phyloP scores from a whole-genome alignment of 208 protist species.

The Leishmania braziliensis region DNA sequence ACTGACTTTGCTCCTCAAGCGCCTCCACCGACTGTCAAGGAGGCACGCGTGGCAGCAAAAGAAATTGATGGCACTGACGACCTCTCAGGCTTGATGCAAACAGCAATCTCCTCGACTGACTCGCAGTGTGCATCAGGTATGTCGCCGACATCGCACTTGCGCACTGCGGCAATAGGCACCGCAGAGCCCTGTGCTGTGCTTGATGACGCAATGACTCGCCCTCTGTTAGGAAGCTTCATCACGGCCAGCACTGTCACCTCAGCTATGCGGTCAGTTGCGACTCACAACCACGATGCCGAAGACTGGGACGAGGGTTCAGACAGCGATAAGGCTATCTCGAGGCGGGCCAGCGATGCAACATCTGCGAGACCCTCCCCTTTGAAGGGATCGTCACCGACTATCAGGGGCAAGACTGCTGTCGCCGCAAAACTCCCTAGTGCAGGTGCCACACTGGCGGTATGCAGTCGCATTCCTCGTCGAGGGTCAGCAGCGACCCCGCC shows the following conservation, averaged over 20 bases:
- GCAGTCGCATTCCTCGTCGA: neutral
- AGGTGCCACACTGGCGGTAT: neutral
- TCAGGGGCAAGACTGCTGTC: neutral
- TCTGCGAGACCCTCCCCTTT: neutral
- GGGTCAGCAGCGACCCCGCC: no score
- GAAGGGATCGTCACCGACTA: neutral
- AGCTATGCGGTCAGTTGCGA: neutral
- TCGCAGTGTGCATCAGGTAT: neutral
- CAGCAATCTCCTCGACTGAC: no score
- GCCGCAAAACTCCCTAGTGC: neutral
- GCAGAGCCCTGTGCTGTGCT: neutral
- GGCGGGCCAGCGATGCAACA: neutral
- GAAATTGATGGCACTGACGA: neutral
- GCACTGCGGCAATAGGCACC: no score
- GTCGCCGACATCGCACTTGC: neutral
- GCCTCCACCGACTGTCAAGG: neutral
- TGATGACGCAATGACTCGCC: neutral
- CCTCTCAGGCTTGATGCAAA: neutral
- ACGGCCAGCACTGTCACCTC: neutral
- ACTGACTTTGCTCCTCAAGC: conserved; percentile 10
- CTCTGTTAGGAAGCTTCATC: neutral
- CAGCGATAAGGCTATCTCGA: neutral
- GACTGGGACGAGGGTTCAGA: neutral
- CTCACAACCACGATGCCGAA: neutral
- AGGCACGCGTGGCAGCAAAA: neutral